Base-by-base conservation (phyloP, 495 filamentous ascomycete species). In the Terfezia claveryi region DNA sequence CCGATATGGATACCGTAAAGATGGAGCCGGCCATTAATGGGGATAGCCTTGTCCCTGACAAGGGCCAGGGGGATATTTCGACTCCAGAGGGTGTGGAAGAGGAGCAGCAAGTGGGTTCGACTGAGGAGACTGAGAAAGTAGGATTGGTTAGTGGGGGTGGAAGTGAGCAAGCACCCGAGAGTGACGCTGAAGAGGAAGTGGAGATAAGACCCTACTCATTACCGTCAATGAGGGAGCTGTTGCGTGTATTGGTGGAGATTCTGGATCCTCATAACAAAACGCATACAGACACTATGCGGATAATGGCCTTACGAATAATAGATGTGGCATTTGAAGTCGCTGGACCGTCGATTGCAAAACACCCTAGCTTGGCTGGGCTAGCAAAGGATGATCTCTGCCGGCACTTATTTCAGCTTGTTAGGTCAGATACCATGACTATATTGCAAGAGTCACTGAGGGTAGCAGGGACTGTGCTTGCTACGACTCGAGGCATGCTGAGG, bases 241-340 rank as follows among this genome's bases (percentile, higher is more conserved):
- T 99, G 60, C 74, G 91, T 52, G 89, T 95, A 27, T 73, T 99
- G n/a, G 87, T 96, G 32, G 86, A 93, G 66, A 77, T 99, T 12
- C 70, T 96, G 37, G 87, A 96, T 61, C 91, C 91, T 1, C 85
- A 96, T 60, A 88, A 95, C 62, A 78, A 78, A 44, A 83, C 87
- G 59, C 85, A 94, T 67, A 87, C 85, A 12, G 91, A 99, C 64
- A 80, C 85, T 9, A 93, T 95, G 82, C 77, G 88, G 59, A 85
- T 96, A 23, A 96, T 96, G 87, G 91, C 92, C 7, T 71, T 99
- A 54, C 76, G 92, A 37, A 95, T 99, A 56, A 93, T 96, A 56
- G 91, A 96, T 71, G 91, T 99, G 37, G 89, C 91, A 10, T 75
- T 99, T 41, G 91, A 99, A 66, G 88, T 96, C 56, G 88, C 91